Evolutionary conservation across 2,329 filamentous ascomycete genomes (phyloP).

Genomic region (Penicillium sp.): DNA sequence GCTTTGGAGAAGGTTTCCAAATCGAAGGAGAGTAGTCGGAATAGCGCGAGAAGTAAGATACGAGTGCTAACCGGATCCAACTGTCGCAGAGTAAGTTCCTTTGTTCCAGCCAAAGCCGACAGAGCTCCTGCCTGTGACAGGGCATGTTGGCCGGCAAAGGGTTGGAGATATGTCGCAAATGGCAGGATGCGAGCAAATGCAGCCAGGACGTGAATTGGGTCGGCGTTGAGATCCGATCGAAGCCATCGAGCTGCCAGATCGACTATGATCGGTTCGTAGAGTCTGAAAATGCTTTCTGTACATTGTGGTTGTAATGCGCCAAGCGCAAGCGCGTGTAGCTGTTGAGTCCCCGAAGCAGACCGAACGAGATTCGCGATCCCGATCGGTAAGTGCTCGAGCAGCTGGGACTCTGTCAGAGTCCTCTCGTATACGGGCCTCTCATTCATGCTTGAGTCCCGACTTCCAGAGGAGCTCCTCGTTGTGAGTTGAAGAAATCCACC

Average conservation of each 20-base stretch:
- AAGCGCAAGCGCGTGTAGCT: slow-evolving; percentile 69
- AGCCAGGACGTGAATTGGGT: slow-evolving; percentile 54
- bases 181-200: slow-evolving; percentile 78
- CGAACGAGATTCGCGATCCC: slow-evolving; percentile 69
- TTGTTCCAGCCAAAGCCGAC: slow-evolving; percentile 32
- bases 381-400: slow-evolving; percentile 62
- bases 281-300: slow-evolving; percentile 70
- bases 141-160: slow-evolving; percentile 61
- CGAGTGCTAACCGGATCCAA: slow-evolving; percentile 42
- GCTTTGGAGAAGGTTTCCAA: slow-evolving; percentile 63
- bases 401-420: slow-evolving; percentile 53
- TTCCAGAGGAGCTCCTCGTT: slow-evolving; percentile 33
- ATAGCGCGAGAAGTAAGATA: slow-evolving; percentile 64
- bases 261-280: slow-evolving; percentile 72
- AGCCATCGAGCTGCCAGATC: slow-evolving; percentile 83
- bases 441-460: slow-evolving; percentile 37
- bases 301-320: slow-evolving; percentile 67
- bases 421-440: slow-evolving; percentile 44
- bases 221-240: slow-evolving; percentile 32
- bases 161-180: slow-evolving; percentile 74
- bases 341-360: slow-evolving; percentile 60
- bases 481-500: slow-evolving; percentile 25
- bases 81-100: slow-evolving; percentile 28
- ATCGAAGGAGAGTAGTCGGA: slow-evolving; percentile 78
- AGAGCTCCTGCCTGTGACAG: slow-evolving; percentile 34